Conservation (phyloP, 2,329 filamentous ascomycete species). For the Diaporthe sp. region DNA sequence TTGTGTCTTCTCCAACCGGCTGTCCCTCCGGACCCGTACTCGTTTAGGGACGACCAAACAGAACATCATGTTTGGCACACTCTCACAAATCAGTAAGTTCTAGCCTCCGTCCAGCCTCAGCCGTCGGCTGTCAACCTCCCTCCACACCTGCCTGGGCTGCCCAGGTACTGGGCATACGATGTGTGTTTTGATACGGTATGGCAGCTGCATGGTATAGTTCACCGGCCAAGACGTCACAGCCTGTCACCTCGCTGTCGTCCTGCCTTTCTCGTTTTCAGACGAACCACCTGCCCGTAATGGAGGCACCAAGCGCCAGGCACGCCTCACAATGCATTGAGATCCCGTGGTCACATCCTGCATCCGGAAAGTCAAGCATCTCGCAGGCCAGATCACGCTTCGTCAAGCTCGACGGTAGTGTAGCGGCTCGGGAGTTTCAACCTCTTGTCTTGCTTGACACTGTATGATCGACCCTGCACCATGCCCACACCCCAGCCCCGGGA, state of each 20-base stretch:
- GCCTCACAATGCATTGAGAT: neutral
- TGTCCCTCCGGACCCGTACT: neutral
- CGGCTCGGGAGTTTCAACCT: conserved; percentile 25
- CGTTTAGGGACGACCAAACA: neutral
- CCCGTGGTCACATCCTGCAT: conserved; percentile 7
- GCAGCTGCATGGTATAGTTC: neutral
- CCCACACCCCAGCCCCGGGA: conserved; percentile 22
- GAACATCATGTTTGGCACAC: conserved; percentile 55
- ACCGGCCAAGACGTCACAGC: conserved; percentile 10
- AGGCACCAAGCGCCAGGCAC: conserved; percentile 10
- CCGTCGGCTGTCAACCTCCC: neutral
- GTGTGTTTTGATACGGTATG: conserved; percentile 9
- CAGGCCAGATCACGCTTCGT: conserved; percentile 1
- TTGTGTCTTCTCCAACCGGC: neutral
- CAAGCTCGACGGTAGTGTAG: conserved; percentile 6
- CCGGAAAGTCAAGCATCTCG: conserved; percentile 6
- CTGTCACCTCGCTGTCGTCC: conserved; percentile 10
- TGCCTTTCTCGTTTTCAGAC: neutral
- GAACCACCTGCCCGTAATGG: neutral
- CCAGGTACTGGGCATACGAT: neutral
- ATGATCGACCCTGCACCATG: conserved; percentile 34
- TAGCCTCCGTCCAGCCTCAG: conserved; percentile 10
- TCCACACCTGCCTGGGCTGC: neutral
- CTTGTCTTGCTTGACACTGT: conserved; percentile 27
- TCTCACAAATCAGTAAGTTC: conserved; percentile 53